Conservation (phyloP, 257 asterid species). For the Catharanthus roseus region DNA sequence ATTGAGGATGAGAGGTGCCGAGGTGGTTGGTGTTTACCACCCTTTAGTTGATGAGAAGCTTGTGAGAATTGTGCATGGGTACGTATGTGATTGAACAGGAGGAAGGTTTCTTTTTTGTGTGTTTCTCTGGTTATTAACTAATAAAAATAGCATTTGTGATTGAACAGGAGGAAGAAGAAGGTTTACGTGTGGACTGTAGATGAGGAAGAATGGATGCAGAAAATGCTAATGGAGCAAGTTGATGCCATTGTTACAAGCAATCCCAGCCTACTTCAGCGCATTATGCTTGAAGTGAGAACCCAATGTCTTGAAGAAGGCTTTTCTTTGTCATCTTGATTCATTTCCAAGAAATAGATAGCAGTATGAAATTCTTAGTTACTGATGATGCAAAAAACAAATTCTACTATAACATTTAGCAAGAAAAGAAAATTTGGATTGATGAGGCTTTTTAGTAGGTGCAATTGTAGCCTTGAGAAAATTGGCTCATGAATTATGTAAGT, state of each 20-base stretch:
- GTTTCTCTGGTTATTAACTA: background rate
- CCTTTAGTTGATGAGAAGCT: conserved; percentile 75
- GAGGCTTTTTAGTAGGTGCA: too few relatives aligned
- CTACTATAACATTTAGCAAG: too few relatives aligned
- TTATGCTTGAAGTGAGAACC: conserved; percentile 56
- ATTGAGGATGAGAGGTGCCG: conserved; percentile 76
- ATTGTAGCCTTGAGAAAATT: too few relatives aligned
- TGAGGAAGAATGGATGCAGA: conserved; percentile 64
- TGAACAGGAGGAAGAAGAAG: conserved; percentile 76
- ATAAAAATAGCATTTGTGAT: background rate
- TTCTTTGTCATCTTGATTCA: conserved; percentile 28
- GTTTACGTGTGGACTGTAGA: conserved; percentile 93
- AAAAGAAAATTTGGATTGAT: too few relatives aligned
- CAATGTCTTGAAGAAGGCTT: conserved; percentile 69
- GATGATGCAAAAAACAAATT: too few relatives aligned
- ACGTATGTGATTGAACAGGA: conserved; percentile 11
- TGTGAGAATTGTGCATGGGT: conserved; percentile 71
- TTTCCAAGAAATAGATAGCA: background rate
- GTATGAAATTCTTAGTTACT: too few relatives aligned
- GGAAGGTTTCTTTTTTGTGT: too few relatives aligned
- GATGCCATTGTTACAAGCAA: conserved; percentile 83
- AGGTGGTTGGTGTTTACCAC: conserved; percentile 87
- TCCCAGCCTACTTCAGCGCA: conserved; percentile 64
- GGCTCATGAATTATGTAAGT: too few relatives aligned
- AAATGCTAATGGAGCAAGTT: conserved; percentile 58